A percentile compares a stretch with the other conserved stretches of the same genome.
These are phyloP conservation scores for Lactuca saligna DNA, from an alignment of 129 eudicot genomes.

Conservation along the genomic window DNA sequence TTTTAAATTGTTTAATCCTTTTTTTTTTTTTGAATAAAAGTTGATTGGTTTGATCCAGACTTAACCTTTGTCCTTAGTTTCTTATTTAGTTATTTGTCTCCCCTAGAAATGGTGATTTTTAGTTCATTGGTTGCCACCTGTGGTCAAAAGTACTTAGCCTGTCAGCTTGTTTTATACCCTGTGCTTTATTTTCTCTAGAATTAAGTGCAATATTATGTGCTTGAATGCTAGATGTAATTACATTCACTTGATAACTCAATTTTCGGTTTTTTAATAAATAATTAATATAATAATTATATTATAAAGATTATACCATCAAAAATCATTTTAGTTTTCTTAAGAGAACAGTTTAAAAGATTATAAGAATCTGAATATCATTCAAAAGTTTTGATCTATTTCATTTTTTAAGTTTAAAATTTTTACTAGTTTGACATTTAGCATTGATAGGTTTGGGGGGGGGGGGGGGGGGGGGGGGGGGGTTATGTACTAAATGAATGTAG, in stretches of 20 bases:
- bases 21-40: not conserved
- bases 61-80: no score
- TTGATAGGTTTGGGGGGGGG: not conserved
- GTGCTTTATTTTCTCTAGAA: not conserved
- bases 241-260: not conserved
- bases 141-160: constrained; percentile 7
- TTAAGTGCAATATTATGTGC: not conserved
- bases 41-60: not conserved
- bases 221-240: not conserved
- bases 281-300: no score
- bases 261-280: no score
- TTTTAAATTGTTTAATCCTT: no score
- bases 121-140: not conserved
- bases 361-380: no score
- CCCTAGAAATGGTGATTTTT: not conserved
- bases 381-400: not conserved
- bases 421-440: not conserved
- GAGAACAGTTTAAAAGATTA: no score
- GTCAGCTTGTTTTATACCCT: constrained; percentile 1
- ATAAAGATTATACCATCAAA: no score
- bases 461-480: constrained; percentile 11
- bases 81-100: not conserved
- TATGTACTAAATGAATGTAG: constrained; percentile 27
- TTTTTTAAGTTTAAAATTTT: no score
- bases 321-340: no score